Evolutionary conservation across 352 stramenopile genomes (phyloP).

Genomic region (Hyaloperonospora arabidopsidis): DNA sequence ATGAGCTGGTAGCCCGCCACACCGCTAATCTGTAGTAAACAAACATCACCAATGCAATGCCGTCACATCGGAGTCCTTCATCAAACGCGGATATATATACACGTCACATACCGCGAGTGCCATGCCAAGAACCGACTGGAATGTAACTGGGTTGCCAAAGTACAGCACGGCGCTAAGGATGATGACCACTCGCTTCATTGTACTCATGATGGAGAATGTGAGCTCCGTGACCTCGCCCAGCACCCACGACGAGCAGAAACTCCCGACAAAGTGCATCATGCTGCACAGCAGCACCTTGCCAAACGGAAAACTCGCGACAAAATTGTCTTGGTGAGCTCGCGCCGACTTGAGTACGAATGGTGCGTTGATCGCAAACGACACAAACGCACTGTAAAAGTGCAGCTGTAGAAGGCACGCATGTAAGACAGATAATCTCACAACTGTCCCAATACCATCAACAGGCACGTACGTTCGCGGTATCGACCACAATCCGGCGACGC

Average conservation of each 20-base stretch:
- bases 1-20: slow-evolving; percentile 75
- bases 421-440: not conserved
- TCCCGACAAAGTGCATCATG: slow-evolving; percentile 78
- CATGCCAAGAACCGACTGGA: slow-evolving; percentile 68
- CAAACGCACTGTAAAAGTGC: slow-evolving; percentile 79
- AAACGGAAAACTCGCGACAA: slow-evolving; percentile 65
- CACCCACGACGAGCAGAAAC: slow-evolving; percentile 74
- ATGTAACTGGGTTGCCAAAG: slow-evolving; percentile 73
- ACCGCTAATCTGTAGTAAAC: slow-evolving; percentile 38
- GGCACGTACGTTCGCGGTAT: slow-evolving; percentile 74
- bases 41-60: slow-evolving; percentile 3
- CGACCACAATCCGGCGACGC: slow-evolving; percentile 59
- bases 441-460: not conserved
- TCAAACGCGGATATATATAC: not conserved
- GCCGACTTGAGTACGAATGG: slow-evolving; percentile 60
- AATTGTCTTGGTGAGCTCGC: slow-evolving; percentile 44
- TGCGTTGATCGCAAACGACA: slow-evolving; percentile 81
- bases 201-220: slow-evolving; percentile 87
- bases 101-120: slow-evolving; percentile 39
- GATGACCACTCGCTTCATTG: slow-evolving; percentile 85
- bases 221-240: slow-evolving; percentile 82
- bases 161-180: slow-evolving; percentile 80
- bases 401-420: slow-evolving; percentile 34
- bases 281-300: slow-evolving; percentile 65
- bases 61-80: no score